phyloP scores from a whole-genome alignment of 2,329 filamentous ascomycete species.

The Sporothrix pallida region DNA sequence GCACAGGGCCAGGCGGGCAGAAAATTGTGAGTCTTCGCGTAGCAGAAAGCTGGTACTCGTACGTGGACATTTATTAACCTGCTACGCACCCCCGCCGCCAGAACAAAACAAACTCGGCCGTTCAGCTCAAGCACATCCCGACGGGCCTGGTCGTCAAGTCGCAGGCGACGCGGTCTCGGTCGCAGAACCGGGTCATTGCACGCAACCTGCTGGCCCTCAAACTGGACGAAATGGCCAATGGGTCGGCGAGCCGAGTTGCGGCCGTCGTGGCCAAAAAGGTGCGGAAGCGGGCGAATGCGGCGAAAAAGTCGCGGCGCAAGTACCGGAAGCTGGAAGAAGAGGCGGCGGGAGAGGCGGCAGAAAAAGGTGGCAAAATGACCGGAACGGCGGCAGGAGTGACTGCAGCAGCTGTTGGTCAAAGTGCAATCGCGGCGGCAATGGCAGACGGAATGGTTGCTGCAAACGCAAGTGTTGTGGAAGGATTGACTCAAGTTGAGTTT shows the following conservation, averaged over 20 bases:
- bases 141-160: slow-evolving; percentile 94
- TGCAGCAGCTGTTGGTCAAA: not conserved
- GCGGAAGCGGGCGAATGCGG: slow-evolving; percentile 74
- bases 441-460: no score
- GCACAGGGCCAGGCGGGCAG: slow-evolving; percentile 90
- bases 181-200: slow-evolving; percentile 86
- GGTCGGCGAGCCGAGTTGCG: slow-evolving; percentile 66
- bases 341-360: slow-evolving; percentile 29
- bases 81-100: slow-evolving; percentile 44
- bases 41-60: slow-evolving; percentile 71
- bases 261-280: slow-evolving; percentile 68
- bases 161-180: slow-evolving; percentile 85
- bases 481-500: not conserved
- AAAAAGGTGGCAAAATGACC: slow-evolving; percentile 22
- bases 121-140: slow-evolving; percentile 87
- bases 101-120: slow-evolving; percentile 97
- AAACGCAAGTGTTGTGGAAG: not conserved
- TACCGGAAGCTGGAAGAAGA: slow-evolving; percentile 68
- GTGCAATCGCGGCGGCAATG: slow-evolving; percentile 19
- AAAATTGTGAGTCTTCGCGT: slow-evolving; percentile 71
- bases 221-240: slow-evolving; percentile 74
- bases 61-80: not conserved
- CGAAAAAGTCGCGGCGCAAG: slow-evolving; percentile 84
- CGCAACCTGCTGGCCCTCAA: slow-evolving; percentile 76
- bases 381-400: not conserved